Base-by-base conservation (phyloP, 1,284 basidiomycete species). In the Salmacisia buchloeana region DNA sequence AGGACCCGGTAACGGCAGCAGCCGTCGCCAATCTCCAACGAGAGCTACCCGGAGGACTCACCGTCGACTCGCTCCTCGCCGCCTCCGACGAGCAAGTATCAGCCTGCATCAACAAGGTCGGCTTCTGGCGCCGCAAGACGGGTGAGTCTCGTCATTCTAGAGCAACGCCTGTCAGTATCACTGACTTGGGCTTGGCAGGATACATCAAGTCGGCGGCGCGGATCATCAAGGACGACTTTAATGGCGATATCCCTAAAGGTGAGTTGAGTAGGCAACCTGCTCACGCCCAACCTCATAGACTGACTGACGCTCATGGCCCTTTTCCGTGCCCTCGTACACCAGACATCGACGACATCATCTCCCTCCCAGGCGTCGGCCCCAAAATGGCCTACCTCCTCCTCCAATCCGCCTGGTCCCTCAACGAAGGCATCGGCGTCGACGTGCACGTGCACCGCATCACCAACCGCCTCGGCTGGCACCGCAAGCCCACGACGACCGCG, bases 381-480 rank as follows among this genome's bases (percentile, higher is more conserved):
- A 80, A 80, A 45, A 80, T 80, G 71, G 76, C 80, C 0, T 81
- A 79, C 45, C 69, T 81, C 2, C 84, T 88, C 0, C 83, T 97
- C 1, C 91, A 94, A 69, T 56, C 91, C 87, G 15, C 96, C 93
- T 92, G 63, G 21, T 91, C 91, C 54, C 31, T 54, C 27, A 94
- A 96, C 72, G 84, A 86, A n/a, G 94, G 94, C 0, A 96, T 98
- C 39, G 94, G 94, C 0, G 94, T 97, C 0, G 94, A 97, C 73
- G 89, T 92, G 0, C 93, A 98, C 75, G 94, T 98, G 0, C 93
- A 97, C 72, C 84, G 94, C 0, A 94, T 97, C 63, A 92, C 92
- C 13, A 94, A 97, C 73, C 84, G 93, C 21, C 81, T 97, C 0
- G 88, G 89, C 25, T 97, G 94, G 94, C 92, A 96, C 80, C 85